Evolutionary conservation across 176 grass and related monocot genomes (phyloP), one percentile per base, ranked within the genome.

Genomic region (Oryza punctata): DNA sequence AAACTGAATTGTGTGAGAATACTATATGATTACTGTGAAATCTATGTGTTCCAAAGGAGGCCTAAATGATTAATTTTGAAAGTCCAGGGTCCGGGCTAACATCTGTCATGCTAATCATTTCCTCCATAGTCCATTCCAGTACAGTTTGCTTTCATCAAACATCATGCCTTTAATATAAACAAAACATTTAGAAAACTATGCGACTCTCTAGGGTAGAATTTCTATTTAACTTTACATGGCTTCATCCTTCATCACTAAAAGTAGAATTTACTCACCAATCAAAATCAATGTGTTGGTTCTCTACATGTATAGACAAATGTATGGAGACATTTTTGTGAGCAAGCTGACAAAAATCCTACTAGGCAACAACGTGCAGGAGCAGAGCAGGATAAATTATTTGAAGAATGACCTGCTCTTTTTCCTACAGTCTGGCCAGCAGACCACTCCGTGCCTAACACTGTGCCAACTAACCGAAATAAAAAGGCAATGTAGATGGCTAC

Each of bases 311-410:
- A 26, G 13, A 15, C 35, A 74, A 12, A 67, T 13, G 41, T 33
- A n/a, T 28, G 21, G 7, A 27, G 35, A 6, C 70, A 47, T 72
- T 46, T 27, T 47, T 18, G 43, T 21, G 1, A 46, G 37, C 37
- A 84, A 69, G 63, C 46, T 75, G 76, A 50, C 76, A 52, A 65
- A 38, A 60, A 70, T 52, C 82, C 52, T 41, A 81, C 40, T 49
- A 65, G 57, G 57, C 72, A 72, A 24, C 41, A 82, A 73, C 14
- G 15, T 78, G 54, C 12, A 82, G 57, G 13, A 26, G 72, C 50
- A 27, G 35, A 63, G 69, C 7, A 44, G 25, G 69, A 27, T 63
- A 61, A 44, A 60, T 75, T 81, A 70, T 71, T 24, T 64, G 21
- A 52, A 57, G 19, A 46, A 29, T 49, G 57, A 66, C 13, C 9